Conservation (phyloP, 148 eudicot genomes). For the Chenopodium suecicum region DNA sequence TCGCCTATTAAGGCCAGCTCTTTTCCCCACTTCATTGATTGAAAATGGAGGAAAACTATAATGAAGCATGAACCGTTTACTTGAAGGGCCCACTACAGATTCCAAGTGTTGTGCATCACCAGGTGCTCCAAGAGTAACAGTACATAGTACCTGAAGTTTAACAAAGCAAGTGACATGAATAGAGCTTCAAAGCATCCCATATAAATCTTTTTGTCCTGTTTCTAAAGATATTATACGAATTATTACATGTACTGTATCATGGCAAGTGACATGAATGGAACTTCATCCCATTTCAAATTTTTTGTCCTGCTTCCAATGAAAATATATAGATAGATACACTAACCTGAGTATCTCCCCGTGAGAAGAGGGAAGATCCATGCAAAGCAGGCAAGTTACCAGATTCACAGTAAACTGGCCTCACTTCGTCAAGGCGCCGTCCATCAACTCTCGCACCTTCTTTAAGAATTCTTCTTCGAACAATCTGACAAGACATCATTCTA, state of each 20-base stretch:
- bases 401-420: constrained; percentile 87
- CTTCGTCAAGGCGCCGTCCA: constrained; percentile 90
- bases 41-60: constrained; percentile 94
- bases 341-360: constrained; percentile 98
- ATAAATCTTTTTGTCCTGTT: background rate
- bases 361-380: constrained; percentile 88
- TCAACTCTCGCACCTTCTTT: constrained; percentile 82
- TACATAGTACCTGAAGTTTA: constrained; percentile 72
- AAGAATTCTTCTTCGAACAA: constrained; percentile 84
- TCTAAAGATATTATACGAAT: background rate
- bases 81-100: constrained; percentile 76
- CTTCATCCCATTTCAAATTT: background rate
- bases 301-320: background rate
- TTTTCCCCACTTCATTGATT: constrained; percentile 94
- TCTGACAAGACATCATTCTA: constrained; percentile 38
- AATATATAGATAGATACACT: background rate
- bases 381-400: constrained; percentile 76
- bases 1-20: constrained; percentile 79
- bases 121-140: constrained; percentile 96
- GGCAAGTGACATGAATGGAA: background rate
- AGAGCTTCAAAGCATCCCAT: background rate
- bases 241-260: too few species aligned
- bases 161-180: background rate
- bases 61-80: constrained; percentile 96
- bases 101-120: constrained; percentile 87